phyloP scores from a whole-genome alignment of 2,329 filamentous ascomycete species.

The Trematosphaeria pertusa region DNA sequence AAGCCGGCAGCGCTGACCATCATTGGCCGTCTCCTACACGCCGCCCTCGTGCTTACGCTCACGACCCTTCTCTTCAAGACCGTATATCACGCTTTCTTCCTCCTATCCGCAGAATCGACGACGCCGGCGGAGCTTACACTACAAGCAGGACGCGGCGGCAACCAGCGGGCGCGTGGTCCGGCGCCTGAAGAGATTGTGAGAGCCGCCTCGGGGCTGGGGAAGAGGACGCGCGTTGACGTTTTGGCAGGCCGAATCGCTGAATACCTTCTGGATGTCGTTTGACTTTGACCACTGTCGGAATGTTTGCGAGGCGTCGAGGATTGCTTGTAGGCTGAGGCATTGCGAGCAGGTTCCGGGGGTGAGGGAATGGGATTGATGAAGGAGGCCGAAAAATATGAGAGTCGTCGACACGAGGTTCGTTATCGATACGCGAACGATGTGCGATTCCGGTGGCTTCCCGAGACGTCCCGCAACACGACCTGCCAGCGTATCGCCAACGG shows the following conservation, averaged over 20 bases:
- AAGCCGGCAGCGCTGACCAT: too few species aligned
- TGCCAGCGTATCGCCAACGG: too few species aligned
- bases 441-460: background rate
- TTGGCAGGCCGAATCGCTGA: constrained; percentile 10
- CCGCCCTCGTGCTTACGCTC: constrained; percentile 1
- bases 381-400: background rate
- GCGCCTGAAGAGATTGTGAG: constrained; percentile 6
- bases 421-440: constrained; percentile 4
- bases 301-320: constrained; percentile 11
- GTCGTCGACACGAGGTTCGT: constrained; percentile 1
- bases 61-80: constrained; percentile 1
- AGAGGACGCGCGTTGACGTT: background rate
- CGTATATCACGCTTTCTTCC: constrained; percentile 4
- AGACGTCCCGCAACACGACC: too few species aligned
- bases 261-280: constrained; percentile 13
- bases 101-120: background rate
- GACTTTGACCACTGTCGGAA: constrained; percentile 13
- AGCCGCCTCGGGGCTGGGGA: too few species aligned
- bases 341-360: constrained; percentile 8
- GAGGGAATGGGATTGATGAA: constrained; percentile 9
- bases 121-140: too few species aligned
- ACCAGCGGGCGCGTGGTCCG: background rate
- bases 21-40: constrained; percentile 1
- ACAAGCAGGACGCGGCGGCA: background rate
- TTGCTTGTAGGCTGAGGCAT: constrained; percentile 4